These are phyloP conservation scores for Cladosporium sp. DNA, from an alignment of 2,329 filamentous ascomycete species.

Conservation along the genomic window DNA sequence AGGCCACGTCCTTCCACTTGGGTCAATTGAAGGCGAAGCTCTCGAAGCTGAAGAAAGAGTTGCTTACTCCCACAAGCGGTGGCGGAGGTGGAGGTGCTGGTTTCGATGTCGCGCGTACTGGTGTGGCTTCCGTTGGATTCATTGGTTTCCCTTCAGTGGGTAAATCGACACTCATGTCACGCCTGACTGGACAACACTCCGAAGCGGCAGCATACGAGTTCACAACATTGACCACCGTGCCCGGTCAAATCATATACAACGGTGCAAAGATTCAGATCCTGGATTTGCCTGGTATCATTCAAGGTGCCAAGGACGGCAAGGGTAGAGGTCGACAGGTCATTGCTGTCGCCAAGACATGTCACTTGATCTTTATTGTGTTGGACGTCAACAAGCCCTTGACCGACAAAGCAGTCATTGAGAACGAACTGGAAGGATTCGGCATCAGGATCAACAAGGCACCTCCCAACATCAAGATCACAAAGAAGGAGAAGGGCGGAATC, in stretches of 20 bases:
- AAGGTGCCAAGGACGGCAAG: constrained; percentile 96
- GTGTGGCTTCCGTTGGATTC: constrained; percentile 94
- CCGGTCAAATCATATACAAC: constrained; percentile 93
- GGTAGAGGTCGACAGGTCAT: constrained; percentile 97
- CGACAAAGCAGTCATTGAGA: constrained; percentile 93
- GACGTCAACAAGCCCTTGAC: constrained; percentile 98
- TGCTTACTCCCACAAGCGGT: constrained; percentile 74
- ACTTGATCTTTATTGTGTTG: constrained; percentile 96
- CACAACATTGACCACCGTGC: constrained; percentile 95
- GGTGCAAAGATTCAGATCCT: constrained; percentile 97
- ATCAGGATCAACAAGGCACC: constrained; percentile 97
- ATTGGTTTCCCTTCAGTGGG: constrained; percentile 98
- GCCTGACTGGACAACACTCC: constrained; percentile 90
- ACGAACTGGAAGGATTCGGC: constrained; percentile 92
- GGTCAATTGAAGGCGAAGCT: constrained; percentile 95
- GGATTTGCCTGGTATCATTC: constrained; percentile 96
- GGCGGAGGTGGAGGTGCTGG: constrained; percentile 84
- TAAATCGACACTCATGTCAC: constrained; percentile 96
- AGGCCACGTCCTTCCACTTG: constrained; percentile 36
- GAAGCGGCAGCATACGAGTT: constrained; percentile 98
- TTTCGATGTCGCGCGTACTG: constrained; percentile 96
- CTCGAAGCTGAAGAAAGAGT: constrained; percentile 93
- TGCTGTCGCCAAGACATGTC: constrained; percentile 96
- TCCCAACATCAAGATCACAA: constrained; percentile 98
- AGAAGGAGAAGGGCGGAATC: constrained; percentile 98